Evolutionary conservation across 345 rosid species (phyloP).

Genomic region (Alliaria petiolata): DNA sequence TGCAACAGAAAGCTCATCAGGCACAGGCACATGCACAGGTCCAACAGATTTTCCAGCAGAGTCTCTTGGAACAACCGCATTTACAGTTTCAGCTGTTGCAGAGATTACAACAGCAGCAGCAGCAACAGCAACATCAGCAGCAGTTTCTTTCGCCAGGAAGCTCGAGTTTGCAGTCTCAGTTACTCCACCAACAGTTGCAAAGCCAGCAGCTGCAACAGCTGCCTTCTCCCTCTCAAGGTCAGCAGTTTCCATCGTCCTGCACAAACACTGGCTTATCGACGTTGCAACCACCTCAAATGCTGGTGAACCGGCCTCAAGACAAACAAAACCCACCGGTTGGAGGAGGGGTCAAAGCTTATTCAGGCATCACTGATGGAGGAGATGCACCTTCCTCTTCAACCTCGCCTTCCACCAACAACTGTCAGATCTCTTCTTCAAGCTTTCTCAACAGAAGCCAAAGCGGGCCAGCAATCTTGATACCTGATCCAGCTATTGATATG

Average conservation of each 20-base stretch:
- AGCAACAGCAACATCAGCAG: conserved; percentile 65
- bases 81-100: conserved; percentile 74
- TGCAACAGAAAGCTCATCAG: conserved; percentile 64
- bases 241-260: conserved; percentile 50
- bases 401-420: conserved; percentile 91
- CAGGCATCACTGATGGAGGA: conserved; percentile 77
- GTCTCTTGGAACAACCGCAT: conserved; percentile 75
- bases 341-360: conserved; percentile 50
- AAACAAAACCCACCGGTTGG: conserved; percentile 44
- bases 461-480: conserved; percentile 46
- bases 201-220: conserved; percentile 59
- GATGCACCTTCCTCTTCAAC: conserved; percentile 96
- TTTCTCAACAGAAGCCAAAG: conserved; percentile 69
- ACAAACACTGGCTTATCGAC: conserved; percentile 50
- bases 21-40: too few species aligned
- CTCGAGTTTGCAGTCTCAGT: conserved; percentile 62
- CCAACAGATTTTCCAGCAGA: conserved; percentile 59
- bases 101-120: conserved; percentile 62
- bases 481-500: conserved; percentile 57
- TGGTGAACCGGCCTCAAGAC: conserved; percentile 51
- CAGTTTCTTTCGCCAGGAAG: conserved; percentile 52
- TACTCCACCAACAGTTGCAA: conserved; percentile 37
- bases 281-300: conserved; percentile 55
- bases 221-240: conserved; percentile 50
- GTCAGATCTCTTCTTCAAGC: conserved; percentile 61